These are phyloP conservation scores for Glarea lozoyensis DNA, from an alignment of 495 filamentous ascomycete genomes.

Conservation along the genomic window DNA sequence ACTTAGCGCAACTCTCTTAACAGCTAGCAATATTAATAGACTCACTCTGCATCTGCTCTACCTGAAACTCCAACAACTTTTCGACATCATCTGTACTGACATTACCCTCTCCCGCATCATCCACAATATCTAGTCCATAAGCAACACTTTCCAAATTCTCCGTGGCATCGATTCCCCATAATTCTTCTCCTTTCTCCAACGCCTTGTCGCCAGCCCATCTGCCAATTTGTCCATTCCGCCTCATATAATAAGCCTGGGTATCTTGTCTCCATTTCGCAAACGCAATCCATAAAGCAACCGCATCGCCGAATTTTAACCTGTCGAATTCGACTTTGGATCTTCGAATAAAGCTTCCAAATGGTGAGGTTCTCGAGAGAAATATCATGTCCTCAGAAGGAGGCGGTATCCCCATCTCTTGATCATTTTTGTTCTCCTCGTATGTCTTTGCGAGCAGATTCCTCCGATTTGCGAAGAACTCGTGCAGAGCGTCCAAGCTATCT, in stretches of 20 bases:
- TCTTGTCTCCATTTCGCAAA: slow-evolving; percentile 74
- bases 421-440: slow-evolving; percentile 42
- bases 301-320: slow-evolving; percentile 68
- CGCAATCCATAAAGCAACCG: slow-evolving; percentile 64
- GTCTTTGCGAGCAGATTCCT: slow-evolving; percentile 50
- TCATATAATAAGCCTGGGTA: slow-evolving; percentile 61
- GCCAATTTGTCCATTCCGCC: slow-evolving; percentile 51
- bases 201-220: slow-evolving; percentile 63
- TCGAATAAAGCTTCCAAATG: slow-evolving; percentile 77
- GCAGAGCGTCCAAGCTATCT: slow-evolving; percentile 67
- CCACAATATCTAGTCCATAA: slow-evolving; percentile 8
- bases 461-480: slow-evolving; percentile 58
- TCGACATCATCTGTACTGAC: slow-evolving; percentile 80
- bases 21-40: slow-evolving; percentile 1
- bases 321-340: slow-evolving; percentile 71
- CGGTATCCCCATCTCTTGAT: slow-evolving; percentile 41
- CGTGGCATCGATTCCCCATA: slow-evolving; percentile 30
- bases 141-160: slow-evolving; percentile 30
- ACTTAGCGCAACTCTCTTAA: neutral
- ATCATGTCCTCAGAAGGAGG: slow-evolving; percentile 37
- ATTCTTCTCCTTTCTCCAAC: slow-evolving; percentile 36
- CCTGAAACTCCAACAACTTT: slow-evolving; percentile 76
- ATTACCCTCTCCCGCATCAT: slow-evolving; percentile 34
- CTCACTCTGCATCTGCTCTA: slow-evolving; percentile 77
- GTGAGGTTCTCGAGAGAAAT: slow-evolving; percentile 56